Evolutionary conservation across 169 alveolate genomes (phyloP), one percentile per base, ranked within the genome.

Genomic region (Plasmodium malariae): DNA sequence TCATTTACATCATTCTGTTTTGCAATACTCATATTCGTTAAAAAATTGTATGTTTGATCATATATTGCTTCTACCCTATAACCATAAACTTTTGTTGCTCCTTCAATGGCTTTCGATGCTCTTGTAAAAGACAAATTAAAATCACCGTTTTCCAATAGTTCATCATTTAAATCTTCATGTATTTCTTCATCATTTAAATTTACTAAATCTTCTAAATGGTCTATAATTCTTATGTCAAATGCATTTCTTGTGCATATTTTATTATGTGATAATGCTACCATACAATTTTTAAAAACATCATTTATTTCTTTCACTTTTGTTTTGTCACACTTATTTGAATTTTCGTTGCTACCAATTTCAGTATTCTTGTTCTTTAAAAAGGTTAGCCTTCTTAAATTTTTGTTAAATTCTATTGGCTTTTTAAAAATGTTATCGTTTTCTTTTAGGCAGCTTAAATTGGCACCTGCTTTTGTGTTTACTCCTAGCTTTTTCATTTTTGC

Each of bases 191-290:
- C 95, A 78, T 92, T 90, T 26, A 94, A 54, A 73, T 92, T 92
- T 28, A 95, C 96, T 78, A 95, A 83, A 72, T 95, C 97, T 37
- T 94, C 93, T 74, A 95, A 92, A 63, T 95, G 97, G 36, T 95
- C 97, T 9, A 95, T 95, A 65, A 95, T 88, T 28, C 95, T 88
- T 19, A 95, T 93, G 32, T 95, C 97, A 90, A 95, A 95, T 21
- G 97, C 97, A 87, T 95, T 95, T 62, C 93, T 86, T 28, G 96
- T 90, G 30, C 96, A 90, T 63, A 95, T 95, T 60, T 95, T 95
- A 93, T 95, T 95, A 37, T 92, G 92, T 24, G 96, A 94, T 54
- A 94, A 68, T 19, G 96, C 96, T 51, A 88, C 93, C 95, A 94
- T 92, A 45, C 96, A 94, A 62, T 92, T 92, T 54, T 93, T 94